phyloP scores from a whole-genome alignment of 2,329 filamentous ascomycete genomes.

The Triangularia setosa region DNA sequence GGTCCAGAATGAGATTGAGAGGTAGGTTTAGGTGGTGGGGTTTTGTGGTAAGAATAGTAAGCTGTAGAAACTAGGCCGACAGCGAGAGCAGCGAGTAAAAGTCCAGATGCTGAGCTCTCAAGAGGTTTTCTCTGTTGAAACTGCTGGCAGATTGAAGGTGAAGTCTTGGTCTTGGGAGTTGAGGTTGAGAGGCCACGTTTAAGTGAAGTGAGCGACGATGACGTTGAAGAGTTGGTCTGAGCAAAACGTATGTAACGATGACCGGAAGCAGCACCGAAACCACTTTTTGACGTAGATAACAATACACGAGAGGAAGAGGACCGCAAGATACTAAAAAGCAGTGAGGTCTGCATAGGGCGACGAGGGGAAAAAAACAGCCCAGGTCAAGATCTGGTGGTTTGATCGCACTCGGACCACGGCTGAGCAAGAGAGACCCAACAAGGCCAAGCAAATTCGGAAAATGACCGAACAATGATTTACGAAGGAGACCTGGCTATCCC shows the following conservation, averaged over 20 bases:
- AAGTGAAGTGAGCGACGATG: not conserved
- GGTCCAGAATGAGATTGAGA: not conserved
- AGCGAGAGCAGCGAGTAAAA: constrained; percentile 17
- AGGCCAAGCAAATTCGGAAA: constrained; percentile 1
- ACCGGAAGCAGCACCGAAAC: not conserved
- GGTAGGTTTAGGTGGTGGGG: not conserved
- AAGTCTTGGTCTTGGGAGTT: not conserved
- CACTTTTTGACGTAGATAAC: not conserved
- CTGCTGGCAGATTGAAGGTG: not conserved
- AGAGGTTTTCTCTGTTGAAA: constrained; percentile 1
- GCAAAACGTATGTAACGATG: not conserved
- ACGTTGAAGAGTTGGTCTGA: not conserved
- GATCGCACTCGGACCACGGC: not conserved
- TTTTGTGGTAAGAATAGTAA: constrained; percentile 13
- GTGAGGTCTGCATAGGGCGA: not conserved
- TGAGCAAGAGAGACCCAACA: not conserved
- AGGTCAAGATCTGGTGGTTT: not conserved
- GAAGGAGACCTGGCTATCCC: constrained; percentile 10
- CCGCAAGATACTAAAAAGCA: not conserved
- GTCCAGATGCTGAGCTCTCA: constrained; percentile 15
- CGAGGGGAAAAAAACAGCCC: not conserved
- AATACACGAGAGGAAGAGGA: not conserved
- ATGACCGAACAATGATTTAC: not conserved
- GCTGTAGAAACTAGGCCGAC: constrained; percentile 16
- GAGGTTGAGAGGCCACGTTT: not conserved